phyloP scores from a whole-genome alignment of 192 early-diverging fungal species.

The Podila clonocystis region DNA sequence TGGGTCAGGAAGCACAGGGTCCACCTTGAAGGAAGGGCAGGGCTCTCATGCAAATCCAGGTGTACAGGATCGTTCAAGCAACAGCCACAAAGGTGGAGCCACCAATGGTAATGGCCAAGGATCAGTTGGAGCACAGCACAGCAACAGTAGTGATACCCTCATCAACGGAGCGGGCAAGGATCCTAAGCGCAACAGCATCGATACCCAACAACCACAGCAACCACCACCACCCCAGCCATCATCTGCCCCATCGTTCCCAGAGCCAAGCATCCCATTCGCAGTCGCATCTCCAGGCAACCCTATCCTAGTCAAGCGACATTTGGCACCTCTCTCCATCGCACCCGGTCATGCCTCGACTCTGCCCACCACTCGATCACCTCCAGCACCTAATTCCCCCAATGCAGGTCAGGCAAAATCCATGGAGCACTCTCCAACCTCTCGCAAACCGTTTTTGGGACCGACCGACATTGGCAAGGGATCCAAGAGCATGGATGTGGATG shows the following conservation, averaged over 20 bases:
- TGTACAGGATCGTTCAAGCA: slow-evolving; percentile 17
- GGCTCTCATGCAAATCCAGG: no score
- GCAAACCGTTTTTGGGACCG: slow-evolving; percentile 28
- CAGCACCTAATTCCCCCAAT: slow-evolving; percentile 23
- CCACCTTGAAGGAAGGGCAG: no score
- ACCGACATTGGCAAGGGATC: slow-evolving; percentile 2
- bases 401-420: slow-evolving; percentile 6
- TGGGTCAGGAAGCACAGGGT: no score
- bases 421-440: slow-evolving; percentile 33
- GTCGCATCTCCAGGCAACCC: slow-evolving; percentile 43
- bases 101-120: no score
- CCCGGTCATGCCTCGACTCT: neutral
- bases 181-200: neutral
- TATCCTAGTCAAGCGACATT: slow-evolving; percentile 36
- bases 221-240: slow-evolving; percentile 3
- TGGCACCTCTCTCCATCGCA: slow-evolving; percentile 23
- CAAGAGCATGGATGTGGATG: slow-evolving; percentile 73
- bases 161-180: neutral
- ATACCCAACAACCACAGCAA: slow-evolving; percentile 31
- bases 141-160: slow-evolving; percentile 6
- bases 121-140: neutral
- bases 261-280: slow-evolving; percentile 45
- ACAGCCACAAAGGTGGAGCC: slow-evolving; percentile 4
- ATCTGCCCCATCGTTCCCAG: slow-evolving; percentile 1
- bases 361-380: slow-evolving; percentile 1